A percentile compares a stretch with the other conserved stretches of the same genome.
phyloP scores from a whole-genome alignment of 1,284 basidiomycete genomes.

The Irpex lacteus region DNA sequence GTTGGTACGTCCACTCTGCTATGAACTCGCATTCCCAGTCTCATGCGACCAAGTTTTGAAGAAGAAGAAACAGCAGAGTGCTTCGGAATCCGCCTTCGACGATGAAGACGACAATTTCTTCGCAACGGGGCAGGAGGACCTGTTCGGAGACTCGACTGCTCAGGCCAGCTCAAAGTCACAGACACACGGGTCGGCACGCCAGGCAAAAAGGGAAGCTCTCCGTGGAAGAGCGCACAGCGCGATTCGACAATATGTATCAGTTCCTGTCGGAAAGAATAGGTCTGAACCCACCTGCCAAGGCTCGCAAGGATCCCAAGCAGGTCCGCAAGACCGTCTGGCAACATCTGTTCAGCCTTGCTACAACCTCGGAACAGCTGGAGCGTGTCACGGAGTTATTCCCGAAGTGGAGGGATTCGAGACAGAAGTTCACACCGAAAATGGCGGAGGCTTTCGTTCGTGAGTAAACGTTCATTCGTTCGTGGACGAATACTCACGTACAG shows the following conservation, averaged over 20 bases:
- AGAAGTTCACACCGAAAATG: constrained; percentile 36
- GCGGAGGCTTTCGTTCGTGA: constrained; percentile 47
- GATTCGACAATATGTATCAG: constrained; percentile 26
- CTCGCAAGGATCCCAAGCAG: constrained; percentile 18
- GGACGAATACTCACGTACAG: constrained; percentile 16
- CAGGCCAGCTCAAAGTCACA: not conserved
- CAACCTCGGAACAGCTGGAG: constrained; percentile 42
- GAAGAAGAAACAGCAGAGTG: not conserved
- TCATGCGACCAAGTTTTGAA: not conserved
- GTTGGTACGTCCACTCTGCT: not conserved
- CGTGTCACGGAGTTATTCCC: constrained; percentile 43
- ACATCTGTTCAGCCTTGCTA: constrained; percentile 48
- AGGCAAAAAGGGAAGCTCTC: constrained; percentile 10
- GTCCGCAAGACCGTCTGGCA: constrained; percentile 38
- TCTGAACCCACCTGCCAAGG: constrained; percentile 12
- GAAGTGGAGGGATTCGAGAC: constrained; percentile 42
- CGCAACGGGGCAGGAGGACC: not conserved
- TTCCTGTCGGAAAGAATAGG: constrained; percentile 27
- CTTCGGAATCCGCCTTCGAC: not conserved
- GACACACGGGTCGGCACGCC: not conserved
- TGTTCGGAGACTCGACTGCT: not conserved
- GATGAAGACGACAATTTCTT: not conserved
- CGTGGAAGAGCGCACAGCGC: constrained; percentile 19
- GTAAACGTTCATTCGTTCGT: constrained; percentile 17
- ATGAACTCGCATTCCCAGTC: not conserved